phyloP scores from a whole-genome alignment of 2,329 filamentous ascomycete species.

The Fusarium buharicum region DNA sequence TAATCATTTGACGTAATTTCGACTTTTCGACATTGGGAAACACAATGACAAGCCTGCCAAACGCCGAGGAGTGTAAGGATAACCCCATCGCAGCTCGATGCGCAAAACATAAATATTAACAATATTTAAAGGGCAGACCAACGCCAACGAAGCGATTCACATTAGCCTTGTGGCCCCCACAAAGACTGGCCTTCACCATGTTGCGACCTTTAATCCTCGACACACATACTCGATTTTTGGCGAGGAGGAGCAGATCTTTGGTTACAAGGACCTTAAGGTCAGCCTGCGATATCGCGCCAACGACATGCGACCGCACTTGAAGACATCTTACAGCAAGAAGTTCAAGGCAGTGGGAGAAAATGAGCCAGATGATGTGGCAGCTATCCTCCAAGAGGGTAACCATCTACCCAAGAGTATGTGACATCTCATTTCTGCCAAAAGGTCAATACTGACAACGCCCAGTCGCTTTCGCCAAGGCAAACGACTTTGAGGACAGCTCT shows the following conservation, averaged over 20 bases:
- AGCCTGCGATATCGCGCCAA: slow-evolving; percentile 72
- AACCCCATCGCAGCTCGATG: slow-evolving; percentile 1
- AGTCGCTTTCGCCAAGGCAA: slow-evolving; percentile 74
- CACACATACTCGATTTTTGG: slow-evolving; percentile 95
- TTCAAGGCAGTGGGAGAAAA: slow-evolving; percentile 75
- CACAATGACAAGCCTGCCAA: slow-evolving; percentile 47
- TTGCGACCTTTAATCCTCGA: slow-evolving; percentile 80
- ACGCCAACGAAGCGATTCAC: slow-evolving; percentile 70
- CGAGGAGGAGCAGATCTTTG: slow-evolving; percentile 91
- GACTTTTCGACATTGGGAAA: neutral
- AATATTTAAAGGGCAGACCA: slow-evolving; percentile 62
- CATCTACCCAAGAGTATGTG: slow-evolving; percentile 74
- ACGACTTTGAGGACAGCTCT: slow-evolving; percentile 71
- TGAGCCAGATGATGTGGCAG: slow-evolving; percentile 74
- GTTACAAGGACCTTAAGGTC: slow-evolving; percentile 84
- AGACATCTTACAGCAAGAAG: slow-evolving; percentile 76
- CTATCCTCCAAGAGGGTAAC: slow-evolving; percentile 68
- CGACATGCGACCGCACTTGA: slow-evolving; percentile 82
- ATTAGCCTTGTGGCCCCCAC: slow-evolving; percentile 68
- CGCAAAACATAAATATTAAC: slow-evolving; percentile 31
- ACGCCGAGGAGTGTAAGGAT: slow-evolving; percentile 51
- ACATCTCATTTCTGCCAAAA: slow-evolving; percentile 20
- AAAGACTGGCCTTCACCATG: slow-evolving; percentile 62
- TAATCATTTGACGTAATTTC: neutral
- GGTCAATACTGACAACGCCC: slow-evolving; percentile 22